Conservation (phyloP, 306 rosid species). For the Biancaea sappan region DNA sequence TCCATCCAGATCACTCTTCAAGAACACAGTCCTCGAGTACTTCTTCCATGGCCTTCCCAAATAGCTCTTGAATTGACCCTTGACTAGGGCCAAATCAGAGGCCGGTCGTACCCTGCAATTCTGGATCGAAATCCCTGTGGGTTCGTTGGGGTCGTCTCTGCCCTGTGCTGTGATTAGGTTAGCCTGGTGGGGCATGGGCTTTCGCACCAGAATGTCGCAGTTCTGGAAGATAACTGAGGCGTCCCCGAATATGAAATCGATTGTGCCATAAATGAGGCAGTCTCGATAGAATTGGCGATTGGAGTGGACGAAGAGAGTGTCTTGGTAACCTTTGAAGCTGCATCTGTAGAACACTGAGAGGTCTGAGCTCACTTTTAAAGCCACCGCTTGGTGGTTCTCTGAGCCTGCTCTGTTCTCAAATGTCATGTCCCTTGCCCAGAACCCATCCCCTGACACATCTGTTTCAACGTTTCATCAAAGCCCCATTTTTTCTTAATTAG, state of each 20-base stretch:
- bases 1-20: conserved; percentile 58
- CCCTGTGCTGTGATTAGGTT: conserved; percentile 3
- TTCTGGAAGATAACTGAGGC: not conserved
- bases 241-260: conserved; percentile 19
- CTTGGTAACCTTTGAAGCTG: conserved; percentile 6
- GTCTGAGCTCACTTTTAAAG: not conserved
- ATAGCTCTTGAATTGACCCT: conserved; percentile 35
- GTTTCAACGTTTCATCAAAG: too few species aligned
- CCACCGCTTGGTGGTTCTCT: conserved; percentile 18
- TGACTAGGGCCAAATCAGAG: not conserved
- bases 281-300: not conserved
- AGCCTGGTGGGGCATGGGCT: not conserved
- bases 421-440: conserved; percentile 18
- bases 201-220: not conserved
- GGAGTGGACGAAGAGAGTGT: not conserved
- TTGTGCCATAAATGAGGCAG: not conserved
- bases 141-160: not conserved
- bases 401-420: conserved; percentile 26
- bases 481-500: too few species aligned
- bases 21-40: conserved; percentile 63
- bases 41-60: conserved; percentile 78
- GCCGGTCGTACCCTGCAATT: conserved; percentile 39
- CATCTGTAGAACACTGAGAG: conserved; percentile 8
- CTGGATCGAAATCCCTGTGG: conserved; percentile 39
- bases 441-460: conserved; percentile 16